phyloP scores from a whole-genome alignment of 352 stramenopile species.

The Aphanomyces cochlioides region DNA sequence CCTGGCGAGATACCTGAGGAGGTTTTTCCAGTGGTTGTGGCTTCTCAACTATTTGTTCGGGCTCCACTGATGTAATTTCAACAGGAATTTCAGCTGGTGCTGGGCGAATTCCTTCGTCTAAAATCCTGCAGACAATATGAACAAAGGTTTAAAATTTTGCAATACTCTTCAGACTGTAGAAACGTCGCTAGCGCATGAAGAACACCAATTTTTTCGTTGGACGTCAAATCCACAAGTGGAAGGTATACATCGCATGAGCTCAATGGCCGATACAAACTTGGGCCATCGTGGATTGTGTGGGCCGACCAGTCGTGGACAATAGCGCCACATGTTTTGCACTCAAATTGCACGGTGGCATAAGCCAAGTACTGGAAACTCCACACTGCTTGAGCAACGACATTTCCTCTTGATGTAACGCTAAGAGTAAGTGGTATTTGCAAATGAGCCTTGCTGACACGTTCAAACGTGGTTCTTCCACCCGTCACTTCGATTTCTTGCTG shows the following conservation, averaged over 20 bases:
- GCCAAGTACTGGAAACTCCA: conserved; percentile 8
- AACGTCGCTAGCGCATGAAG: conserved; percentile 12
- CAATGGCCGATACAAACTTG: not conserved
- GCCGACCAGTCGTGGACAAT: not conserved
- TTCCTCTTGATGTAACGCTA: not conserved
- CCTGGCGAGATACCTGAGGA: not conserved
- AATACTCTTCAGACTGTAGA: not conserved
- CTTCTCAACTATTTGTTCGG: not conserved
- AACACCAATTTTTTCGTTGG: not conserved
- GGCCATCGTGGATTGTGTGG: not conserved
- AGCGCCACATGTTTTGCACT: conserved; percentile 9
- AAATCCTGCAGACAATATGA: not conserved
- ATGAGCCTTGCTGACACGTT: not conserved
- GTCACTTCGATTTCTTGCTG: conserved; percentile 7
- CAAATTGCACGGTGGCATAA: not conserved
- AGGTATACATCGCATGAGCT: conserved; percentile 16
- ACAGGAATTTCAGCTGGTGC: not conserved
- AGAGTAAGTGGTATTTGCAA: not conserved
- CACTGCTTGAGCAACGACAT: not conserved
- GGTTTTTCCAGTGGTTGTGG: not conserved
- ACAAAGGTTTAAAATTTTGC: not conserved
- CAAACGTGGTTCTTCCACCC: not conserved
- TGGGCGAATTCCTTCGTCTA: not conserved
- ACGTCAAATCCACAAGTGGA: not conserved
- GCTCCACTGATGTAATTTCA: not conserved